Evolutionary conservation across 1,139 yeast species (phyloP).

Genomic region (Arxiozyma slooffiae): DNA sequence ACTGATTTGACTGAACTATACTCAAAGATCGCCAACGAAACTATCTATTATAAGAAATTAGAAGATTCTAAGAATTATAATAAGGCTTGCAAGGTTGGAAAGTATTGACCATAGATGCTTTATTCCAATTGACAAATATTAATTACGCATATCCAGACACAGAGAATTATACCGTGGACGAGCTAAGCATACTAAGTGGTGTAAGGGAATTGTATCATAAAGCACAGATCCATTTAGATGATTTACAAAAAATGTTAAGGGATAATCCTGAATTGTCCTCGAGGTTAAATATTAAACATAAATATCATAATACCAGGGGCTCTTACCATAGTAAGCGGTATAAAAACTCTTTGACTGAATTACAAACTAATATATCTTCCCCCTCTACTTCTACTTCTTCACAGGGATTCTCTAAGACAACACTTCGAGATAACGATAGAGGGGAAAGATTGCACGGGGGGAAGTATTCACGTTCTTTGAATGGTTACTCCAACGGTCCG

Average conservation of each 20-base stretch:
- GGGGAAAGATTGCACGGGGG: neutral
- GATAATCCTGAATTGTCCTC: conserved; percentile 4
- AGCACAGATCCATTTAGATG: conserved; percentile 32
- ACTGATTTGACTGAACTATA: conserved; percentile 54
- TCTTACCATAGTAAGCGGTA: neutral
- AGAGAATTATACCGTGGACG: conserved; percentile 38
- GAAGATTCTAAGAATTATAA: conserved; percentile 47
- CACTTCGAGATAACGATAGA: conserved; percentile 5
- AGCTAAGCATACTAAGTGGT: conserved; percentile 31
- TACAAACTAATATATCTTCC: conserved; percentile 4
- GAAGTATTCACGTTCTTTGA: conserved; percentile 2
- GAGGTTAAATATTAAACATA: no score
- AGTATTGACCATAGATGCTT: conserved; percentile 49
- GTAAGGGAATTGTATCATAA: conserved; percentile 30
- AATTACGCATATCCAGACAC: conserved; percentile 36
- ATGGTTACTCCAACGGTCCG: neutral
- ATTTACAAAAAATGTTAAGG: conserved; percentile 21
- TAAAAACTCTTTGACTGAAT: conserved; percentile 2
- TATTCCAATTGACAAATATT: conserved; percentile 46
- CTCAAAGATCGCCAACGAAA: conserved; percentile 49
- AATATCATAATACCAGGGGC: conserved; percentile 1
- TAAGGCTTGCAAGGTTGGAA: conserved; percentile 66
- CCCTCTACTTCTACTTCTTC: neutral
- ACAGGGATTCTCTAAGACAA: conserved; percentile 7
- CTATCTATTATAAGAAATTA: conserved; percentile 45